phyloP scores from a whole-genome alignment of 768 basidiomycete species.

The Boletus coccyginus region DNA sequence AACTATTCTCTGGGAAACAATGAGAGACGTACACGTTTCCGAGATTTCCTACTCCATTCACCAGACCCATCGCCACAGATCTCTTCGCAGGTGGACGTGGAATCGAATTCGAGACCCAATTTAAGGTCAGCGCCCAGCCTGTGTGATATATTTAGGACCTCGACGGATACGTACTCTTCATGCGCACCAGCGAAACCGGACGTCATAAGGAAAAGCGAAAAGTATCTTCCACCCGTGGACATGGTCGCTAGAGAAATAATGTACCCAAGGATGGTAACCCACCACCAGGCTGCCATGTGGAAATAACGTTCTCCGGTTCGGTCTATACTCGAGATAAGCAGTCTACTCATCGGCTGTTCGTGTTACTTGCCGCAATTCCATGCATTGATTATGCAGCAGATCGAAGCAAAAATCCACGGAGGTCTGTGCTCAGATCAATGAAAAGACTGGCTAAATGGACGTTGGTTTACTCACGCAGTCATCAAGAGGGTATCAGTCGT shows the following conservation, averaged over 20 bases:
- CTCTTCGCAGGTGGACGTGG: constrained; percentile 55
- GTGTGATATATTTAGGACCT: background rate
- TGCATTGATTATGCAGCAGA: constrained; percentile 49
- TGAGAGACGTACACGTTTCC: constrained; percentile 48
- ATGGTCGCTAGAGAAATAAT: constrained; percentile 56
- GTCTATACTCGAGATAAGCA: constrained; percentile 32
- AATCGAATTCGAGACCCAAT: constrained; percentile 62
- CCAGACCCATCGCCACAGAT: constrained; percentile 58
- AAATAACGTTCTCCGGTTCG: constrained; percentile 63
- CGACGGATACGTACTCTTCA: background rate
- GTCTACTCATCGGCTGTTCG: background rate
- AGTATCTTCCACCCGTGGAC: constrained; percentile 51
- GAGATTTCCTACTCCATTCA: constrained; percentile 57
- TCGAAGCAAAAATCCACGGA: constrained; percentile 55
- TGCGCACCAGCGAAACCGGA: constrained; percentile 43
- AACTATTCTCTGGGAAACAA: background rate
- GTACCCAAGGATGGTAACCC: constrained; percentile 57
- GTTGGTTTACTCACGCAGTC: constrained; percentile 45
- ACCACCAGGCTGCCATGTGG: constrained; percentile 56
- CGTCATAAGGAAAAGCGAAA: constrained; percentile 64
- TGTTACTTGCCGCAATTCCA: constrained; percentile 47
- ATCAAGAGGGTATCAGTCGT: constrained; percentile 58
- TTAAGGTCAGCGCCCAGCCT: constrained; percentile 45
- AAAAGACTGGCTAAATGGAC: background rate
- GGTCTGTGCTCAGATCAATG: constrained; percentile 38